phyloP scores from a whole-genome alignment of 768 basidiomycete species.

The Mycena albidolilacea region DNA sequence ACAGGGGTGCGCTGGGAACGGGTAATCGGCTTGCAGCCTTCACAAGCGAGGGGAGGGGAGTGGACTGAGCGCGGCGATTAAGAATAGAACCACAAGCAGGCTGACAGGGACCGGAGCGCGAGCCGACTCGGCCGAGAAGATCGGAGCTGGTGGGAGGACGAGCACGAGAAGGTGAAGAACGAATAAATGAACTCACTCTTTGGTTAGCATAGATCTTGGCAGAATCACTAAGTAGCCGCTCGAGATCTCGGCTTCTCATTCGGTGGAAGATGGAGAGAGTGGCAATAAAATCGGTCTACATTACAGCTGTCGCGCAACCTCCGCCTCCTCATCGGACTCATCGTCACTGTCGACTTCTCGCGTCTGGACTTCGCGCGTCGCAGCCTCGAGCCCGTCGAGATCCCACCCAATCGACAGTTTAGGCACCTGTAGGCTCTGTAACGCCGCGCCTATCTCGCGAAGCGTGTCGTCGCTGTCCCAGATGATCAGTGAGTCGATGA shows the following conservation, averaged over 20 bases:
- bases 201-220: too few relatives aligned
- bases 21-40: background rate
- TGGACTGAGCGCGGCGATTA: background rate
- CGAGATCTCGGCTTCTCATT: background rate
- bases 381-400: conserved; percentile 75
- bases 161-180: background rate
- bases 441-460: conserved; percentile 57
- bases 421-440: conserved; percentile 59
- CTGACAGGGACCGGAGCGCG: conserved; percentile 4
- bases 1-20: background rate
- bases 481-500: conserved; percentile 7
- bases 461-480: conserved; percentile 71
- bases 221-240: too few relatives aligned
- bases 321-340: conserved; percentile 55
- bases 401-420: conserved; percentile 80
- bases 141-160: background rate
- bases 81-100: background rate
- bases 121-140: background rate
- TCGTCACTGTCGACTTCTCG: conserved; percentile 80
- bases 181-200: too few relatives aligned
- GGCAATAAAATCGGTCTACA: too few relatives aligned
- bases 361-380: conserved; percentile 56
- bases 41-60: too few relatives aligned
- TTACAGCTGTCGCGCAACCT: conserved; percentile 36
- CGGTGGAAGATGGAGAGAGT: background rate